Evolutionary conservation across 306 rosid genomes (phyloP).

Genomic region (Castanospermum australe): DNA sequence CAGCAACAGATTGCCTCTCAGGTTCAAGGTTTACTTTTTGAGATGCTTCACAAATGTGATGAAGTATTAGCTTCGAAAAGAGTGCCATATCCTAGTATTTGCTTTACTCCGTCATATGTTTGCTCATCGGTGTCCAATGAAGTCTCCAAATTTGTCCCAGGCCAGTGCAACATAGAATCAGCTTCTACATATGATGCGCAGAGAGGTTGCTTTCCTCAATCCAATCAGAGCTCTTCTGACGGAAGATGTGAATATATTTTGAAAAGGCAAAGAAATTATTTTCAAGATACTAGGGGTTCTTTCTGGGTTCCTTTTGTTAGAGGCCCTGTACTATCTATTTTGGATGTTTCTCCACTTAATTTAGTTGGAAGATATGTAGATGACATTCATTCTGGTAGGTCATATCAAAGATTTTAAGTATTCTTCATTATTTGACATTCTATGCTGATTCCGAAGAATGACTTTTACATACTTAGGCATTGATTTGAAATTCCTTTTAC

Average conservation of each 20-base stretch:
- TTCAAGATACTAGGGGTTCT: conserved; percentile 46
- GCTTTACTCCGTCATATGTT: conserved; percentile 54
- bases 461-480: too few species aligned
- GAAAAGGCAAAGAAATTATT: conserved; percentile 41
- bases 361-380: conserved; percentile 63
- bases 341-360: conserved; percentile 82
- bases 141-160: conserved; percentile 34
- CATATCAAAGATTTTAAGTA: conserved; percentile 18
- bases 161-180: conserved; percentile 41
- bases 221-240: conserved; percentile 44
- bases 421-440: conserved; percentile 27
- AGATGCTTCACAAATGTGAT: conserved; percentile 72
- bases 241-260: conserved; percentile 38
- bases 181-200: conserved; percentile 35
- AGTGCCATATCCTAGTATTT: conserved; percentile 71
- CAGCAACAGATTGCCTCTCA: conserved; percentile 79
- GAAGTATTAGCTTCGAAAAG: conserved; percentile 58
- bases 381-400: conserved; percentile 68
- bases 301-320: conserved; percentile 62
- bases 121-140: conserved; percentile 51
- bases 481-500: conserved; percentile 44
- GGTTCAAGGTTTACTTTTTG: conserved; percentile 70
- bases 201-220: conserved; percentile 38
- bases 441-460: conserved; percentile 28
- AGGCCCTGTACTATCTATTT: conserved; percentile 58